A percentile compares a stretch with the other conserved stretches of the same genome.
Conservation (phyloP, 2,329 filamentous ascomycete species). For the Epichloe festucae region DNA sequence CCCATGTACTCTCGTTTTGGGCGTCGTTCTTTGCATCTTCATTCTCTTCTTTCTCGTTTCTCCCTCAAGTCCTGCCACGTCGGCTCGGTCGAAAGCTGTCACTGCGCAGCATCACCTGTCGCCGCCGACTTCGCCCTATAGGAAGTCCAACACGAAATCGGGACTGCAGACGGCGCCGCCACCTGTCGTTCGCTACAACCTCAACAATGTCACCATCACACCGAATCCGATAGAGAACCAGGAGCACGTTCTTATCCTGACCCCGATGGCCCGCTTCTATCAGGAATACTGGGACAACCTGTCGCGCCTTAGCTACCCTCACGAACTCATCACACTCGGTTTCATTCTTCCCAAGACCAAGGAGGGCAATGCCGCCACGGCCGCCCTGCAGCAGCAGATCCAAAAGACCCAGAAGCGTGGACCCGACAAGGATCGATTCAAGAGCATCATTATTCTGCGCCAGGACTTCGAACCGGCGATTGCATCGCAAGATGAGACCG, state of each 20-base stretch:
- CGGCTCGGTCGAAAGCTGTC: slow-evolving; percentile 34
- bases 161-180: slow-evolving; percentile 40
- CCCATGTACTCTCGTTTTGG: slow-evolving; percentile 61
- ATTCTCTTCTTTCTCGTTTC: slow-evolving; percentile 52
- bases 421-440: slow-evolving; percentile 69
- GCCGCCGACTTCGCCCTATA: slow-evolving; percentile 29
- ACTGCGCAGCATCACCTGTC: slow-evolving; percentile 30
- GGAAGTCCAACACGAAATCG: slow-evolving; percentile 23
- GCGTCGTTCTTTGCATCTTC: slow-evolving; percentile 58
- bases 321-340: slow-evolving; percentile 85
- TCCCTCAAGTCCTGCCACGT: slow-evolving; percentile 33
- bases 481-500: slow-evolving; percentile 67
- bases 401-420: slow-evolving; percentile 69
- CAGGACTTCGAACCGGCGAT: slow-evolving; percentile 87
- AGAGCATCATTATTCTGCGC: slow-evolving; percentile 83
- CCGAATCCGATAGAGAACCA: slow-evolving; percentile 60
- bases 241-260: slow-evolving; percentile 83
- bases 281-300: slow-evolving; percentile 93
- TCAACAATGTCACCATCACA: slow-evolving; percentile 88
- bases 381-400: slow-evolving; percentile 72
- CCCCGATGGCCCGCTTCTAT: slow-evolving; percentile 88
- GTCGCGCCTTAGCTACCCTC: slow-evolving; percentile 70
- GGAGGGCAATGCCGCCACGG: slow-evolving; percentile 79
- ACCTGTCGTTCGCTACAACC: slow-evolving; percentile 81
- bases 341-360: slow-evolving; percentile 93